Evolutionary conservation across 2,329 filamentous ascomycete species (phyloP).

Genomic region (Aspergillus fumigatiaffinis): DNA sequence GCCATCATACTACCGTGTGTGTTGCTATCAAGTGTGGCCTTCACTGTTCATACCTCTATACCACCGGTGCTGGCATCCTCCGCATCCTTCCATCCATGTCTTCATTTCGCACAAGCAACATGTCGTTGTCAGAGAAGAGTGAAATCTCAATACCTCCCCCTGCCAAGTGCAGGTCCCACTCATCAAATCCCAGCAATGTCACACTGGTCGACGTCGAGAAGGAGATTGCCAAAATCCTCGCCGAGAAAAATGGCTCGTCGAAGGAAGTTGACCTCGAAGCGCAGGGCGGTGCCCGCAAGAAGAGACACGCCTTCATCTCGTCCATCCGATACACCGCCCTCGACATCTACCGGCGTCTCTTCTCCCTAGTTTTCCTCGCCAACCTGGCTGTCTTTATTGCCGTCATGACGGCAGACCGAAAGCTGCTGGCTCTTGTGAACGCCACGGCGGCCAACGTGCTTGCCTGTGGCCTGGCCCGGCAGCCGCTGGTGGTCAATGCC

Average conservation of each 20-base stretch:
- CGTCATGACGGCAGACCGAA: conserved; percentile 33
- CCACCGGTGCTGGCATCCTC: conserved; percentile 2
- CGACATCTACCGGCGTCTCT: conserved; percentile 42
- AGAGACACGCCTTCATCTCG: conserved; percentile 23
- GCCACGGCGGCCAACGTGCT: conserved; percentile 46
- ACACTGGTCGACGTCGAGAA: conserved; percentile 19
- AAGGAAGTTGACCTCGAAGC: conserved; percentile 27
- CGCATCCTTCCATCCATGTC: neutral
- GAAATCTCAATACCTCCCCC: conserved; percentile 14
- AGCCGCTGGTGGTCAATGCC: conserved; percentile 52
- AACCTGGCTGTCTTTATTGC: conserved; percentile 38
- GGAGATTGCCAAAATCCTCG: conserved; percentile 8
- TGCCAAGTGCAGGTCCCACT: conserved; percentile 11
- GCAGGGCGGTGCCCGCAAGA: conserved; percentile 15
- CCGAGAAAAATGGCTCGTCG: conserved; percentile 9
- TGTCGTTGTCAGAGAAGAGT: conserved; percentile 13
- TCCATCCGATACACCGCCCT: conserved; percentile 35
- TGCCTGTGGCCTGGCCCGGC: conserved; percentile 47
- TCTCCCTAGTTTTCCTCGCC: conserved; percentile 37
- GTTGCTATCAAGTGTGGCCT: neutral
- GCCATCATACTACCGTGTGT: neutral
- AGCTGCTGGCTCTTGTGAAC: conserved; percentile 38
- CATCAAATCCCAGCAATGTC: conserved; percentile 14
- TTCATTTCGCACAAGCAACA: conserved; percentile 3
- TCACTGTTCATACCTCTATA: neutral